A percentile compares a stretch with the other conserved stretches of the same genome.
phyloP scores from a whole-genome alignment of 2,329 filamentous ascomycete genomes.

The Colletotrichum sp. region DNA sequence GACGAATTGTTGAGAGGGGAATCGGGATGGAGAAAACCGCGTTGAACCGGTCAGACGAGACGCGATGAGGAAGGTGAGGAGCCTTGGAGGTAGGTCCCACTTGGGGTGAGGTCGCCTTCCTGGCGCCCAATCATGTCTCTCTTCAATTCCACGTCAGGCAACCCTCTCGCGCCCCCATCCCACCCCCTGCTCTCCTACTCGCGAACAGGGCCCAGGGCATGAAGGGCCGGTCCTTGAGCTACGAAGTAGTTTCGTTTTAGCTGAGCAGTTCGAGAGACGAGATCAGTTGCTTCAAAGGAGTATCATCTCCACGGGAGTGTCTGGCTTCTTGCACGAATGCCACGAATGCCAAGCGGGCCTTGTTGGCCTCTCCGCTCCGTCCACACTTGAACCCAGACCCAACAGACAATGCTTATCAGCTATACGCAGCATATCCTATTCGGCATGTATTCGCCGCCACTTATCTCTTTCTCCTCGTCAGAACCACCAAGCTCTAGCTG shows the following conservation, averaged over 20 bases:
- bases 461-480: too few relatives aligned
- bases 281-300: not conserved
- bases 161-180: not conserved
- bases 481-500: too few relatives aligned
- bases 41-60: not conserved
- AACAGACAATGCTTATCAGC: too few relatives aligned
- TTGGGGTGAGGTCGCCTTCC: not conserved
- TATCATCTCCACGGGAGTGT: not conserved
- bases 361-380: not conserved
- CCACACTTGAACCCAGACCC: too few relatives aligned
- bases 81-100: not conserved
- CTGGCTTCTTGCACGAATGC: not conserved
- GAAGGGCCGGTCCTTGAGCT: not conserved
- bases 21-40: rapidly evolving
- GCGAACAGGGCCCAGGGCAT: not conserved
- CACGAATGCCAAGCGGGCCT: not conserved
- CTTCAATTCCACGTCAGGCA: not conserved
- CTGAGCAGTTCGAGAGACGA: not conserved
- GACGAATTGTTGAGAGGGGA: too few relatives aligned
- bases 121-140: not conserved
- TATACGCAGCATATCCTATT: too few relatives aligned
- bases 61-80: not conserved
- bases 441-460: too few relatives aligned
- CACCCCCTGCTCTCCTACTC: not conserved
- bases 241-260: not conserved